Evolutionary conservation across 768 basidiomycete genomes (phyloP).

Genomic region (Russula lepida): DNA sequence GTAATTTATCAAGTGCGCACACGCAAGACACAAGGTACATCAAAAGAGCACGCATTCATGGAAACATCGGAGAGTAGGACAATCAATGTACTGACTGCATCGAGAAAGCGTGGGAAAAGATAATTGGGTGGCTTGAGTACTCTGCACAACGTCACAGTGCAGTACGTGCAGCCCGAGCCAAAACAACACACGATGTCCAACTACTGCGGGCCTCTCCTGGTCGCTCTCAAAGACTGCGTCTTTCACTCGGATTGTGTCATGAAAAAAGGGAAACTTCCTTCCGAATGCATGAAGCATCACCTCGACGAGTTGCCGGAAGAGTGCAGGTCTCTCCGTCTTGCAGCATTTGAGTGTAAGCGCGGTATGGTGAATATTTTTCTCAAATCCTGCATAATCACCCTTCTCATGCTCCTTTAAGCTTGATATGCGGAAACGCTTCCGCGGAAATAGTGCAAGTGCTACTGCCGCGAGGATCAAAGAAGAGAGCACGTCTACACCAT

Average conservation of each 20-base stretch:
- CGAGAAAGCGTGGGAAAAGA: too few relatives aligned
- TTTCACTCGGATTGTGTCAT: slow-evolving; percentile 82
- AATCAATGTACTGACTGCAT: too few relatives aligned
- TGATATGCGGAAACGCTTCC: slow-evolving; percentile 78
- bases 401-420: slow-evolving; percentile 35
- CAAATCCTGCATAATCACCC: not conserved
- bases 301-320: slow-evolving; percentile 68
- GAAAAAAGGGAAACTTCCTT: slow-evolving; percentile 70
- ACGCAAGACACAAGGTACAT: not conserved
- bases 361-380: slow-evolving; percentile 51
- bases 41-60: not conserved
- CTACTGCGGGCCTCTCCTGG: slow-evolving; percentile 68
- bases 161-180: not conserved
- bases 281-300: slow-evolving; percentile 75
- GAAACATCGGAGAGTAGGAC: not conserved
- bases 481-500: not conserved
- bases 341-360: slow-evolving; percentile 85
- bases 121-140: too few relatives aligned
- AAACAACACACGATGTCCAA: slow-evolving; percentile 49
- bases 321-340: slow-evolving; percentile 70
- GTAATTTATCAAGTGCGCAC: not conserved
- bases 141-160: too few relatives aligned
- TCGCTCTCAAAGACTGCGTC: slow-evolving; percentile 76
- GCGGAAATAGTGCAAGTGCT: slow-evolving; percentile 60
- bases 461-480: slow-evolving; percentile 18